Evolutionary conservation across 2,329 filamentous ascomycete species (phyloP).

Genomic region (Diaporthe citriasiana): DNA sequence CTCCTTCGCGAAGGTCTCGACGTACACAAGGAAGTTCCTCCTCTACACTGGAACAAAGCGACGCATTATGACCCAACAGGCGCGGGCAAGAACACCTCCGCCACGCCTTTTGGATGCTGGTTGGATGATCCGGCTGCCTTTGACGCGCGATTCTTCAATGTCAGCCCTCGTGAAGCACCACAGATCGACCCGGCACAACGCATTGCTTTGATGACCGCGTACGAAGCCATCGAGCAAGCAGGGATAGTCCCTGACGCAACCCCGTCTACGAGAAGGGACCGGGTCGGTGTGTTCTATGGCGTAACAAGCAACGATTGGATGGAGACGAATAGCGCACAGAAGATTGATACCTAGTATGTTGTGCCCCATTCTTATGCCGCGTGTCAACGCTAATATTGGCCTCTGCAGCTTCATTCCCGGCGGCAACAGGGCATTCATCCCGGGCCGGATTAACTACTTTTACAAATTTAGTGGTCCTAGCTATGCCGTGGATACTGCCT

Average conservation of each 20-base stretch:
- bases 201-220: slow-evolving; percentile 33
- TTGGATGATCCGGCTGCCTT: slow-evolving; percentile 26
- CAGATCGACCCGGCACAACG: slow-evolving; percentile 40
- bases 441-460: slow-evolving; percentile 55
- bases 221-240: slow-evolving; percentile 55
- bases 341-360: slow-evolving; percentile 50
- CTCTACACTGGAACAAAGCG: slow-evolving; percentile 57
- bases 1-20: slow-evolving; percentile 41
- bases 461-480: slow-evolving; percentile 53
- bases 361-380: background rate
- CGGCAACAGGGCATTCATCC: slow-evolving; percentile 49
- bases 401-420: slow-evolving; percentile 58
- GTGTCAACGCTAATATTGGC: background rate
- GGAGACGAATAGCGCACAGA: slow-evolving; percentile 70
- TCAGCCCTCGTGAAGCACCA: slow-evolving; percentile 36
- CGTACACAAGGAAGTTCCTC: slow-evolving; percentile 42
- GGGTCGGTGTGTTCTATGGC: slow-evolving; percentile 76
- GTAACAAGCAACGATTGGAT: slow-evolving; percentile 68
- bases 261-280: slow-evolving; percentile 48
- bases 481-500: slow-evolving; percentile 56
- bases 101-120: slow-evolving; percentile 66
- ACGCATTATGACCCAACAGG: slow-evolving; percentile 78
- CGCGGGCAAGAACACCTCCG: slow-evolving; percentile 69
- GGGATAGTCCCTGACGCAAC: slow-evolving; percentile 54
- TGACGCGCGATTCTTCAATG: slow-evolving; percentile 41